Conservation (phyloP, 495 filamentous ascomycete species). For the Podospora pseudopauciseta region DNA sequence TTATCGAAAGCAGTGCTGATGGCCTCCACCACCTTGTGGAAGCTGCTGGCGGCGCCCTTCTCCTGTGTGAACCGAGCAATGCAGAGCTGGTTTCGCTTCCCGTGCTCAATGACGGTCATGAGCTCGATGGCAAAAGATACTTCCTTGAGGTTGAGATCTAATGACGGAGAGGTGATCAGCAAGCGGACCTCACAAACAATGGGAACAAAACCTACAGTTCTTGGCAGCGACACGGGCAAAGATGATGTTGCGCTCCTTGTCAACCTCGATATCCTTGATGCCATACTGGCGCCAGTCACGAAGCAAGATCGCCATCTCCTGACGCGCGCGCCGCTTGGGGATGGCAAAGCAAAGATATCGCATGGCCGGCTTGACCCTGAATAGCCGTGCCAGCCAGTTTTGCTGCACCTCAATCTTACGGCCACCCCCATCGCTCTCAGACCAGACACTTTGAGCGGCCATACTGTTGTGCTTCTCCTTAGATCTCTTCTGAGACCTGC, state of each 20-base stretch:
- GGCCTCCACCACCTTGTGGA: constrained; percentile 75
- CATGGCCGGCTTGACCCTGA: constrained; percentile 81
- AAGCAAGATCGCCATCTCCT: constrained; percentile 69
- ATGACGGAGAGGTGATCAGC: constrained; percentile 1
- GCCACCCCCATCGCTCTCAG: constrained; percentile 19
- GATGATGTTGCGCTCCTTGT: constrained; percentile 68
- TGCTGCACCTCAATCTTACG: constrained; percentile 58
- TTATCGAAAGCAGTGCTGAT: constrained; percentile 58
- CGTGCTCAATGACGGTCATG: constrained; percentile 78
- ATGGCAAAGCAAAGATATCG: constrained; percentile 70
- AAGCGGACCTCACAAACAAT: constrained; percentile 24
- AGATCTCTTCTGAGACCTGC: constrained; percentile 14
- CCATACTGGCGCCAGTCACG: constrained; percentile 77
- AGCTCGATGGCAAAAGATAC: constrained; percentile 79
- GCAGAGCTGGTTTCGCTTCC: constrained; percentile 61
- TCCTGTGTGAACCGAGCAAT: constrained; percentile 84
- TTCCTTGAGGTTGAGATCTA: constrained; percentile 70
- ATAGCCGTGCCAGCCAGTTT: constrained; percentile 82
- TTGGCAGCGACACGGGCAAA: constrained; percentile 67
- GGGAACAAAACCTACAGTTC: constrained; percentile 64
- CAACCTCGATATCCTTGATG: constrained; percentile 67
- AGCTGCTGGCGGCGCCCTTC: constrained; percentile 78
- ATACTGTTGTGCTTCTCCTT: constrained; percentile 12
- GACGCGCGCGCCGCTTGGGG: constrained; percentile 62
- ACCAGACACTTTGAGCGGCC: constrained; percentile 19